Evolutionary conservation across 2,329 filamentous ascomycete genomes (phyloP), one percentile per base, ranked within the genome.

Genomic region (Aspergillus tanneri): DNA sequence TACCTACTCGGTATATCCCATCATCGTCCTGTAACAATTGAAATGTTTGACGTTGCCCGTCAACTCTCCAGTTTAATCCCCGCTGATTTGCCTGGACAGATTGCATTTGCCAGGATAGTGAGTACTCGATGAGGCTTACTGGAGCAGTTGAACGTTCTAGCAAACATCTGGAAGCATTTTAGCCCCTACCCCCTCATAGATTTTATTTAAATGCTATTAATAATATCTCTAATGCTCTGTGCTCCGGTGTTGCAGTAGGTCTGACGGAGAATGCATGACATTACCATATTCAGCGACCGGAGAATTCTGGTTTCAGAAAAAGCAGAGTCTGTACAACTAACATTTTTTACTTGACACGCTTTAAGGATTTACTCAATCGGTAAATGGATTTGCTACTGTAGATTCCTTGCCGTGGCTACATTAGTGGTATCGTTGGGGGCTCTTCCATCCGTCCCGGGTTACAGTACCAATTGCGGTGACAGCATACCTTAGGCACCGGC

Each of bases 111-210:
- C 10, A 14, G 14, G 25, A 19, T 10, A 25, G 14, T 28, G 12
- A 28, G 23, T 27, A 18, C 28, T 19, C 18, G 36, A 36, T 39
- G n/a, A 39, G 35, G 36, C 25, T 22, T 34, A 49, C 40, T 55
- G 52, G 53, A 48, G 42, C 50, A 47, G 49, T 45, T 21, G 47
- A 62, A 52, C 50, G 52, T 64, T 62, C 58, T 57, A 58, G 53
- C 56, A 53, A 62, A 57, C 53, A 54, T 63, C 60, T 65, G 59
- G 61, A 65, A 66, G 57, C 52, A 58, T 47, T 40, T 16, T 53
- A 57, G 50, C 53, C 57, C 56, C 51, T 8, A n/a, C n/a, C n/a
- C n/a, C n/a, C 5, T 12, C 5, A 18, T 3, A 9, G 30, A 18
- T 34, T 16, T 18, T 34, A 16, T 18, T 16, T 19, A 10, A 11